These are phyloP conservation scores for Ceratocystis destructans DNA, from an alignment of 2,329 filamentous ascomycete genomes.

Conservation along the genomic window DNA sequence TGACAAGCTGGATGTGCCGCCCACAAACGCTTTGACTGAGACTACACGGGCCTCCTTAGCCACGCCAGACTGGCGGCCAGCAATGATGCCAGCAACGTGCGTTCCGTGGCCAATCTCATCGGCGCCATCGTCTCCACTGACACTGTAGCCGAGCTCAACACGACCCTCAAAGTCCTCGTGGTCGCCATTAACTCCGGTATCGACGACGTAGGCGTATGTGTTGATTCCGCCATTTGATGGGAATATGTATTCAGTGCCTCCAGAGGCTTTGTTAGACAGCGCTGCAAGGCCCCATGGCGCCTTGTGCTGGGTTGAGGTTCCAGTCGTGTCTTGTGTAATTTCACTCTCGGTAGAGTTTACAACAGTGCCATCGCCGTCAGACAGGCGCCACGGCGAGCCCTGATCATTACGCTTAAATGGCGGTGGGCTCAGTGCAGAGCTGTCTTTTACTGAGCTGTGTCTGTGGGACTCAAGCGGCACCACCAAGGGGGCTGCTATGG, in stretches of 20 bases:
- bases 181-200: constrained; percentile 22
- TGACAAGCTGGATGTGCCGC: constrained; percentile 23
- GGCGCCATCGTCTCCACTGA: constrained; percentile 22
- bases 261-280: constrained; percentile 25
- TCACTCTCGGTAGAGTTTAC: not conserved
- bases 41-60: constrained; percentile 34
- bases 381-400: constrained; percentile 12
- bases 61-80: constrained; percentile 23
- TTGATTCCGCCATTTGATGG: constrained; percentile 21
- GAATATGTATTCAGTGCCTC: constrained; percentile 21
- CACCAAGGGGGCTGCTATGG: not conserved
- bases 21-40: constrained; percentile 35
- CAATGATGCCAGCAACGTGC: constrained; percentile 24
- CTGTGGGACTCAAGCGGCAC: not conserved
- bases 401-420: constrained; percentile 10
- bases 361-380: constrained; percentile 8
- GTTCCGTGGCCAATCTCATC: constrained; percentile 33
- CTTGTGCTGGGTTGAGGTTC: constrained; percentile 46
- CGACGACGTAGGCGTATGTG: constrained; percentile 24
- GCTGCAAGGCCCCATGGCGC: constrained; percentile 27
- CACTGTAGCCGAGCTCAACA: constrained; percentile 22
- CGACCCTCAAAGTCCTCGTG: constrained; percentile 23
- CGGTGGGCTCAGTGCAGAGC: not conserved
- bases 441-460: not conserved
- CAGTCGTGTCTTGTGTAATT: constrained; percentile 10